Base-by-base conservation (phyloP, 805 yeast species). In the Torulaspora quercuum region DNA sequence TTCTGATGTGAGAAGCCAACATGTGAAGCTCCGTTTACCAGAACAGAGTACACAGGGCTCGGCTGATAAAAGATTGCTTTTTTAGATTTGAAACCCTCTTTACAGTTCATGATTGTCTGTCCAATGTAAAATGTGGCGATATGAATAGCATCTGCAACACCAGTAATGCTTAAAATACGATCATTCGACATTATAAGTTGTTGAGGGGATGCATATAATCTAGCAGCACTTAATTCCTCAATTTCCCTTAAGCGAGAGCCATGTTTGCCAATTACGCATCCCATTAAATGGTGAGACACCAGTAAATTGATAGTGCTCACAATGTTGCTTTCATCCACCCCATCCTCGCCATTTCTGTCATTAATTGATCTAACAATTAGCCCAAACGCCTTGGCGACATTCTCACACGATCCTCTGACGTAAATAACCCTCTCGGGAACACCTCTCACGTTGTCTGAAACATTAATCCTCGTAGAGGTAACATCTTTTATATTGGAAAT, bases 121-220 rank as follows among this genome's bases (percentile, higher is more conserved):
- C 83, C 78, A 38, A 83, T 70, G 55, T 80, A 82, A 59, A 80
- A 84, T 0, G 79, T 68, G 7, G 95, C 95, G 48, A 85, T 83
- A 54, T 84, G 94, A 26, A 87, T 75, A 2, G 95, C 88, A 63
- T 86, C 95, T 1, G 88, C 87, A 9, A 83, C 90, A 5, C 95
- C 95, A 4, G 72, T 67, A 6, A 86, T 72, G 15, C 78, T 69
- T 31, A 87, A 64, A 13, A 82, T 68, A 41, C 95, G 70, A 57
- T 87, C 95, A 10, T 88, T 84, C 0, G 90, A 81, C 42, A 73
- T 74, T 1, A 92, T 84, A 46, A 87, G 63, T 10, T 80, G 74
- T 29, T 76, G 75, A 26, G 81, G 86, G 15, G 81, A 83, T 2
- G 94, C 92, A 47, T 71, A 74, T 38, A 87, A 68, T 39, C 75